Conservation (phyloP, 129 eudicot species). For the Ambrosia artemisiifolia region DNA sequence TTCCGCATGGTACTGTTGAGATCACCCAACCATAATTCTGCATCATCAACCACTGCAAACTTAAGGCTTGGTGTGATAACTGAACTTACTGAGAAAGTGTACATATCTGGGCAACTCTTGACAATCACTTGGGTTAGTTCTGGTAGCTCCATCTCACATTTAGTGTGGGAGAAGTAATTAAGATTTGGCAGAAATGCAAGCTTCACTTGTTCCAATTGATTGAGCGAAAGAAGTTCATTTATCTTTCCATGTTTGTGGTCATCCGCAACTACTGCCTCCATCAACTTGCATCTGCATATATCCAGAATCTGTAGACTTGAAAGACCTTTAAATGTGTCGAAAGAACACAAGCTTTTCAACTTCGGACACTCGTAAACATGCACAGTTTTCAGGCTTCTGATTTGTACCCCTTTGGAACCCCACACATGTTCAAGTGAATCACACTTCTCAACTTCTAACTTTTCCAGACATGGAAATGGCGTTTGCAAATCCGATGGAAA, state of each 20-base stretch:
- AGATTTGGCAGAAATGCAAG: constrained; percentile 24
- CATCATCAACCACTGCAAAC: constrained; percentile 20
- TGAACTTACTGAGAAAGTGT: constrained; percentile 30
- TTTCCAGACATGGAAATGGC: constrained; percentile 29
- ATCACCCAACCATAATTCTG: constrained; percentile 19
- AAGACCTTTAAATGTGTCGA: constrained; percentile 32
- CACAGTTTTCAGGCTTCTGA: constrained; percentile 25
- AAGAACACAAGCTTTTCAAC: constrained; percentile 24
- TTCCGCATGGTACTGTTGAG: constrained; percentile 27
- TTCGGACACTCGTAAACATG: constrained; percentile 25
- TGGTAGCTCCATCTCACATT: constrained; percentile 27
- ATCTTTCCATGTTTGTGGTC: constrained; percentile 12
- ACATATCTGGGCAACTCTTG: constrained; percentile 24
- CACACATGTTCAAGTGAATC: constrained; percentile 33
- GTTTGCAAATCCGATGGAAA: constrained; percentile 29
- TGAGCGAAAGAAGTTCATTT: constrained; percentile 9
- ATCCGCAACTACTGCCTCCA: constrained; percentile 29
- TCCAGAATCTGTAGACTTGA: constrained; percentile 23
- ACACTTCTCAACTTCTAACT: constrained; percentile 32
- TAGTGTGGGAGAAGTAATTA: constrained; percentile 17
- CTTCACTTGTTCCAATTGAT: constrained; percentile 25
- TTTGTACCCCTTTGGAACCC: constrained; percentile 30
- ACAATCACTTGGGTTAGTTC: constrained; percentile 21
- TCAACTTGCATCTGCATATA: constrained; percentile 29
- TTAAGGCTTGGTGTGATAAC: constrained; percentile 28